These are phyloP conservation scores for Phytophthora litchii DNA, from an alignment of 352 stramenopile species.

Conservation along the genomic window DNA sequence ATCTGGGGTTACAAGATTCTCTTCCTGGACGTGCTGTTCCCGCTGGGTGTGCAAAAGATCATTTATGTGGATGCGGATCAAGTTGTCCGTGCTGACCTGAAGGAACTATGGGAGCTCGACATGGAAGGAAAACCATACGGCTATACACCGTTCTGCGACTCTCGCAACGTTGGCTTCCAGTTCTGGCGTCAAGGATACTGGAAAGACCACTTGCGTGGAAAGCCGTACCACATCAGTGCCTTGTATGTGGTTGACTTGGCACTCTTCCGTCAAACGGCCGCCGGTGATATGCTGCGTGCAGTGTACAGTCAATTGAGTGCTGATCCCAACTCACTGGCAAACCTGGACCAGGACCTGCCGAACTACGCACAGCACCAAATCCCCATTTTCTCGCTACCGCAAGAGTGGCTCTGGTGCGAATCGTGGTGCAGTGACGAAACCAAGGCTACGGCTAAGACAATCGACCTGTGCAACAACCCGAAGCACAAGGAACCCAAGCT, in stretches of 20 bases:
- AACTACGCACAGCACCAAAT: conserved; percentile 98
- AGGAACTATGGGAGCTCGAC: conserved; percentile 99
- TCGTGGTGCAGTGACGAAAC: conserved; percentile 99
- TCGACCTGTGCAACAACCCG: conserved; percentile 99
- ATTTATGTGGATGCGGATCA: conserved; percentile 99
- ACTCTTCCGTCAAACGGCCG: conserved; percentile 92
- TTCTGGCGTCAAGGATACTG: conserved; percentile 99
- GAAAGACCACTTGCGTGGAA: conserved; percentile 96
- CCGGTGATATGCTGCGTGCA: conserved; percentile 95
- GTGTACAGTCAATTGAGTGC: conserved; percentile 97
- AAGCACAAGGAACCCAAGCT: conserved; percentile 99
- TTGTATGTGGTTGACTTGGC: conserved; percentile 99
- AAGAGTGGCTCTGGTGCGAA: conserved; percentile 99
- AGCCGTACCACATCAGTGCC: conserved; percentile 99
- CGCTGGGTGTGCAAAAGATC: conserved; percentile 98
- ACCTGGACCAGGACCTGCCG: conserved; percentile 99
- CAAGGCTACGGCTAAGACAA: conserved; percentile 98
- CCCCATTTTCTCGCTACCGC: conserved; percentile 97
- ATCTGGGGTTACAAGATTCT: conserved; percentile 99
- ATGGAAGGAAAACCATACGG: conserved; percentile 96
- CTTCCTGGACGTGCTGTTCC: conserved; percentile 99
- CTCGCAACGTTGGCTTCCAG: conserved; percentile 97
- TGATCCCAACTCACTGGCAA: conserved; percentile 98
- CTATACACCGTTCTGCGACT: conserved; percentile 99
- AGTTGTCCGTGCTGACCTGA: conserved; percentile 97